phyloP scores from a whole-genome alignment of 1,139 yeast species.

The Saccharomycopsis phalli region DNA sequence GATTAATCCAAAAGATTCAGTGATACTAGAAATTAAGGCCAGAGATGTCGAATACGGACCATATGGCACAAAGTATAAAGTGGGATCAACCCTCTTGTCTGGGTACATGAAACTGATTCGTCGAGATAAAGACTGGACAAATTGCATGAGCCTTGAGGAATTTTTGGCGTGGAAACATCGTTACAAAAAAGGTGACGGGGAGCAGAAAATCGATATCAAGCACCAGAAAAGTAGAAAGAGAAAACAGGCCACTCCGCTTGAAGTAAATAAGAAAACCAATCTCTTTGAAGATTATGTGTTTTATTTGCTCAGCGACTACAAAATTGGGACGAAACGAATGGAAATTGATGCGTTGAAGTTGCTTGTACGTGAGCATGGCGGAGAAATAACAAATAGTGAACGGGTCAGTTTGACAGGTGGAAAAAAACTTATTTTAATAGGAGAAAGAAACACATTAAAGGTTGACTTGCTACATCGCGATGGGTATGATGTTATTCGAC shows the following conservation, averaged over 20 bases:
- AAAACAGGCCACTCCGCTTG: constrained; percentile 7
- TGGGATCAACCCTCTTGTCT: constrained; percentile 64
- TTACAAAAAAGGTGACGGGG: constrained; percentile 13
- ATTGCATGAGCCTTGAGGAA: constrained; percentile 51
- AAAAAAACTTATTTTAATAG: constrained; percentile 30
- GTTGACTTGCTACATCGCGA: constrained; percentile 35
- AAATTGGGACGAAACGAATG: constrained; percentile 30
- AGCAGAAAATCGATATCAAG: constrained; percentile 16
- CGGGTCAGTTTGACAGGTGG: constrained; percentile 20
- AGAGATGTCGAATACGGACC: constrained; percentile 51
- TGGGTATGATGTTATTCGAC: constrained; percentile 54
- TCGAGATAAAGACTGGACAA: constrained; percentile 54
- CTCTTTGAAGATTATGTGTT: constrained; percentile 32
- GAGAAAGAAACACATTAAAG: constrained; percentile 42
- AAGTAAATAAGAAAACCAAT: constrained; percentile 12
- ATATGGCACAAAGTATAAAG: constrained; percentile 42
- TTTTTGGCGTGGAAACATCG: constrained; percentile 32
- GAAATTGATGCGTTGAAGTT: constrained; percentile 31
- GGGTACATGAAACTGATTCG: constrained; percentile 66
- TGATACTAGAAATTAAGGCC: constrained; percentile 82
- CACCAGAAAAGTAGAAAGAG: constrained; percentile 19
- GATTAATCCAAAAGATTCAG: constrained; percentile 70
- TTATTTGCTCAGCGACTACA: constrained; percentile 30
- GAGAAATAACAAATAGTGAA: constrained; percentile 29
- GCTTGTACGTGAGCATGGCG: constrained; percentile 44